Evolutionary conservation across 768 basidiomycete genomes (phyloP), one percentile per base, ranked within the genome.

Genomic region (Boletus patriciae): DNA sequence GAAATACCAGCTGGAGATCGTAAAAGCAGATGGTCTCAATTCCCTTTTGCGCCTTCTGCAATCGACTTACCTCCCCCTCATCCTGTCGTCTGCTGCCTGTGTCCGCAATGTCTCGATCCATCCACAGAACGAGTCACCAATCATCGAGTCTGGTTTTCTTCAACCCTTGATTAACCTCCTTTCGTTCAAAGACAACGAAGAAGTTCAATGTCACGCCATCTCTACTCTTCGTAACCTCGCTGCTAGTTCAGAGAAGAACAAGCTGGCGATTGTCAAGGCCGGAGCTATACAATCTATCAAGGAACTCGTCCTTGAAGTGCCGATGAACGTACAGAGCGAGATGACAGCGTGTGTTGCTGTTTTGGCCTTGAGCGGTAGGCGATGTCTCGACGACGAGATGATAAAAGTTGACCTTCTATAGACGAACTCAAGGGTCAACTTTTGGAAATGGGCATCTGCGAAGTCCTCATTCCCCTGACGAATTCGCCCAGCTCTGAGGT

Each of bases 331-430:
- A 12, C 97, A 99, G 76, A 96, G 94, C 67, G 97, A 98, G 76
- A 99, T 99, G 97, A 99, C 97, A 42, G 97, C 97, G 7, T 98
- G 96, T 65, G 90, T 98, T 43, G 97, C 97, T 18, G 97, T 98
- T 15, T 75, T 99, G 59, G 97, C 96, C 6, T 72, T 99, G 64
- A 96, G 93, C 65, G 95, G 95, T 96, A 71, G 53, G 89, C 65
- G 12, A 25, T 47, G 47, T 46, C n/a, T 44, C 12, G 19, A 37
- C 16, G 43, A 23, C 0, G 6, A 1, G 36, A 49, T 29, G 19
- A 27, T 9, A 11, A 37, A 33, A 37, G 42, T 42, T 62, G 49
- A 70, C 40, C n/a, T 49, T 38, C 4, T 57, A 4, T 65, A 97
- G 96, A 99, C 70, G 96, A 99, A 62, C 78, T 99, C 66, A 99